Conservation (phyloP, 2,329 filamentous ascomycete genomes). For the Fusarium clavum region DNA sequence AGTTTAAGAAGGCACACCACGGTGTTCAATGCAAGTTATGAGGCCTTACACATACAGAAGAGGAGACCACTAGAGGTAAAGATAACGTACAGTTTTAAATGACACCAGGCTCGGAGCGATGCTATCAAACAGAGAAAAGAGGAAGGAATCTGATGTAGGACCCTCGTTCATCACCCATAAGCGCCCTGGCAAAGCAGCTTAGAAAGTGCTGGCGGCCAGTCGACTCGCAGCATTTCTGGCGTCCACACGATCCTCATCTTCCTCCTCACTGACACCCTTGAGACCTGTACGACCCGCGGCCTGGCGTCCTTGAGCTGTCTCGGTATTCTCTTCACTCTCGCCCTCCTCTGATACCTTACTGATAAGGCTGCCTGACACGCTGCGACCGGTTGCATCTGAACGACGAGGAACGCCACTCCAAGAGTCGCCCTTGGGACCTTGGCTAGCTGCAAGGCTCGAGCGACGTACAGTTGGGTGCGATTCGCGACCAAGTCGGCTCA, state of each 20-base stretch:
- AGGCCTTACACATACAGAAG: conserved; percentile 17
- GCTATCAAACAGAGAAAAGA: conserved; percentile 41
- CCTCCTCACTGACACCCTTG: conserved; percentile 77
- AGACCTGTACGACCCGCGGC: conserved; percentile 60
- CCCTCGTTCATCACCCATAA: conserved; percentile 30
- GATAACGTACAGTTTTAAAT: conserved; percentile 38
- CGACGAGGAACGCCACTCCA: conserved; percentile 95
- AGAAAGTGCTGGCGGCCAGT: conserved; percentile 95
- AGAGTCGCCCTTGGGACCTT: conserved; percentile 97
- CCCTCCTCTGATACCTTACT: conserved; percentile 73
- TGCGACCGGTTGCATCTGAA: conserved; percentile 81
- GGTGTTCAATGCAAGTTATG: conserved; percentile 15
- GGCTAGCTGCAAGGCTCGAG: conserved; percentile 82
- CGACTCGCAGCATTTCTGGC: conserved; percentile 94
- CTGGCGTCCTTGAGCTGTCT: conserved; percentile 52
- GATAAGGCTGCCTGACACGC: conserved; percentile 78
- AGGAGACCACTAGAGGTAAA: background rate
- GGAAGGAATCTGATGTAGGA: conserved; percentile 36
- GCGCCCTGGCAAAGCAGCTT: conserved; percentile 40
- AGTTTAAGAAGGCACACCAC: conserved; percentile 25
- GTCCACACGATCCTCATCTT: conserved; percentile 93
- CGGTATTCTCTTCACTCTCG: conserved; percentile 58
- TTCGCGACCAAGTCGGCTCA: conserved; percentile 90
- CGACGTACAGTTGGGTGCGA: conserved; percentile 81
- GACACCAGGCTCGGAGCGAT: conserved; percentile 42